These are phyloP conservation scores for Lentinula sp. DNA, from an alignment of 768 basidiomycete species.

Conservation along the genomic window DNA sequence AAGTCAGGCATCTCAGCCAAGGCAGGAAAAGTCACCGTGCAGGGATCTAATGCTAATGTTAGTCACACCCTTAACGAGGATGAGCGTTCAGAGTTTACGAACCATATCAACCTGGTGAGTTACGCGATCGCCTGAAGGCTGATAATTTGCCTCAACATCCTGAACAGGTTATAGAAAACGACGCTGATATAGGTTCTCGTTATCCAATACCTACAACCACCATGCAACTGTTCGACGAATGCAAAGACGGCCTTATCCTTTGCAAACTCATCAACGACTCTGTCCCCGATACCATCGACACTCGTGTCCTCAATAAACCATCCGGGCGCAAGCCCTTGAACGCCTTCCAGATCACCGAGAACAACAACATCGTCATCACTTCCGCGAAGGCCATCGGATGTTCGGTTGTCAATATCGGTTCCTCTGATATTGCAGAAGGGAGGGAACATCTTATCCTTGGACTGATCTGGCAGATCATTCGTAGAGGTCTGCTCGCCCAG, in stretches of 20 bases:
- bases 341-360: slow-evolving; percentile 98
- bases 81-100: slow-evolving; percentile 92
- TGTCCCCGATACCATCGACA: slow-evolving; percentile 98
- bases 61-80: slow-evolving; percentile 98
- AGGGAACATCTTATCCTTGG: slow-evolving; percentile 96
- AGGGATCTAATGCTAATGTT: slow-evolving; percentile 92
- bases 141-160: slow-evolving; percentile 1
- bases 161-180: slow-evolving; percentile 81
- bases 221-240: slow-evolving; percentile 98
- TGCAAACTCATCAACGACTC: slow-evolving; percentile 99
- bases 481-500: slow-evolving; percentile 86
- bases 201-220: slow-evolving; percentile 93
- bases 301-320: slow-evolving; percentile 94
- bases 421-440: slow-evolving; percentile 87
- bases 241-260: slow-evolving; percentile 90
- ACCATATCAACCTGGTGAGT: slow-evolving; percentile 91
- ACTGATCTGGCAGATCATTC: slow-evolving; percentile 98
- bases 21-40: slow-evolving; percentile 88
- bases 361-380: slow-evolving; percentile 99
- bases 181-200: slow-evolving; percentile 74
- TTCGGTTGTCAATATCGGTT: slow-evolving; percentile 97
- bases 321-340: slow-evolving; percentile 78
- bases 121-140: not conserved
- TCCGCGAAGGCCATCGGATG: slow-evolving; percentile 98
- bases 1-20: slow-evolving; percentile 47